phyloP scores from a whole-genome alignment of 164 flowering plant species.

The Dillenia suffruticosa region DNA sequence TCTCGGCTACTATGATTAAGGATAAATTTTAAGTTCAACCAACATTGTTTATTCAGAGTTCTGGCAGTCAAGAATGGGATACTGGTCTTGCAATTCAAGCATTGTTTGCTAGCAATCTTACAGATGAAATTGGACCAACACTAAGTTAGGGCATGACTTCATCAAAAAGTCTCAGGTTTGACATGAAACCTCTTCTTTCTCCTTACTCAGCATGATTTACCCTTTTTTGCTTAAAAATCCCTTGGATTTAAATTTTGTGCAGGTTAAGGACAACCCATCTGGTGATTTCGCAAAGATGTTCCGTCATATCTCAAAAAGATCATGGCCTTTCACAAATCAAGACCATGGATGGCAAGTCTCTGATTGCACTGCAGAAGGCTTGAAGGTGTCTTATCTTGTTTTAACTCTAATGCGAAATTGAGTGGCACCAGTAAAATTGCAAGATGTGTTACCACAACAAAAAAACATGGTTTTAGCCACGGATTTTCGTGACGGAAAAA shows the following conservation, averaged over 20 bases:
- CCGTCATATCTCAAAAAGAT: conserved; percentile 47
- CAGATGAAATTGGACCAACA: conserved; percentile 27
- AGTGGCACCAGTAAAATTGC: no score
- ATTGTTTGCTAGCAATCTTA: conserved; percentile 32
- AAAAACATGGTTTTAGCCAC: no score
- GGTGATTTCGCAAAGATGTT: conserved; percentile 38
- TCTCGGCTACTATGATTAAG: neutral
- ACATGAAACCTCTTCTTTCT: neutral
- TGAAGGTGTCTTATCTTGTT: conserved; percentile 35
- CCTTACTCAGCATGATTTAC: no score
- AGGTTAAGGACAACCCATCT: conserved; percentile 44
- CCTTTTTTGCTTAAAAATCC: no score
- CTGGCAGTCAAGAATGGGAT: conserved; percentile 53
- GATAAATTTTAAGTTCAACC: neutral
- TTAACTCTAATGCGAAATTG: neutral
- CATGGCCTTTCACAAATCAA: conserved; percentile 51
- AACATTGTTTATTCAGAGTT: conserved; percentile 21
- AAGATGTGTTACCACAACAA: neutral
- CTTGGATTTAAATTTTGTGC: neutral
- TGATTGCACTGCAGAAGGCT: conserved; percentile 56
- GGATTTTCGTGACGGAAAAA: no score
- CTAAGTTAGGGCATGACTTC: conserved; percentile 38
- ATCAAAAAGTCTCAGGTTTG: conserved; percentile 39
- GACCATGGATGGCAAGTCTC: conserved; percentile 66
- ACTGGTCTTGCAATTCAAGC: conserved; percentile 50